These are phyloP conservation scores for Phyllostachys edulis DNA, from an alignment of 176 grass and related monocot species.

Conservation along the genomic window DNA sequence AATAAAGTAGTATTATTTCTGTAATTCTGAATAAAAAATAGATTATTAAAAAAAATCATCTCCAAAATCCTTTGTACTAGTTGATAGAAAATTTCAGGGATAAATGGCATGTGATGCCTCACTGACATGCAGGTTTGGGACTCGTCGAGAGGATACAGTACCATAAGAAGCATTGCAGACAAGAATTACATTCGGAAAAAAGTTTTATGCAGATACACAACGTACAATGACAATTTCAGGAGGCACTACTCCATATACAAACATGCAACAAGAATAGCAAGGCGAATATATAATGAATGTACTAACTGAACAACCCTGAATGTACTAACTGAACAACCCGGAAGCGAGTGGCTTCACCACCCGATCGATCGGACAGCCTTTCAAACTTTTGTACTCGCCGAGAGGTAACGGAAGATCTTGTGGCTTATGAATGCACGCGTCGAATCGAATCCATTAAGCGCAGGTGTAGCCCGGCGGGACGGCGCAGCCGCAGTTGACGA, in stretches of 20 bases:
- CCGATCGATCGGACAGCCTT: not conserved
- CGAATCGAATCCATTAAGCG: conserved; percentile 11
- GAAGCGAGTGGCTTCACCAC: conserved; percentile 42
- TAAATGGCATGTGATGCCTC: not conserved
- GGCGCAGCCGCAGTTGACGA: conserved; percentile 60
- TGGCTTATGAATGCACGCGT: not conserved
- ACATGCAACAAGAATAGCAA: conserved; percentile 38
- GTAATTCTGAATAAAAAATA: too few species aligned
- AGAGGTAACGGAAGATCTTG: not conserved
- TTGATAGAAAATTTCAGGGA: not conserved
- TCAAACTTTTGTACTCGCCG: not conserved
- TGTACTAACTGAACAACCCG: conserved; percentile 26
- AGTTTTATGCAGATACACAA: conserved; percentile 13
- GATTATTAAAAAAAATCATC: too few species aligned
- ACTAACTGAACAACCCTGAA: conserved; percentile 19
- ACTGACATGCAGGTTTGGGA: not conserved
- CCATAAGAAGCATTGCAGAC: not conserved
- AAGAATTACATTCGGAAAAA: conserved; percentile 3
- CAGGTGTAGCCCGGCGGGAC: conserved; percentile 69
- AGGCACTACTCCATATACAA: conserved; percentile 33
- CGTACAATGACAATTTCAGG: not conserved
- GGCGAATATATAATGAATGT: conserved; percentile 16
- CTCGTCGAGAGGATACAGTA: not conserved
- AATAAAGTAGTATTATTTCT: too few species aligned
- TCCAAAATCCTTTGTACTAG: not conserved